A percentile compares a stretch with the other conserved stretches of the same genome.
Conservation (phyloP, 768 basidiomycete species). For the Lentinula edodes region DNA sequence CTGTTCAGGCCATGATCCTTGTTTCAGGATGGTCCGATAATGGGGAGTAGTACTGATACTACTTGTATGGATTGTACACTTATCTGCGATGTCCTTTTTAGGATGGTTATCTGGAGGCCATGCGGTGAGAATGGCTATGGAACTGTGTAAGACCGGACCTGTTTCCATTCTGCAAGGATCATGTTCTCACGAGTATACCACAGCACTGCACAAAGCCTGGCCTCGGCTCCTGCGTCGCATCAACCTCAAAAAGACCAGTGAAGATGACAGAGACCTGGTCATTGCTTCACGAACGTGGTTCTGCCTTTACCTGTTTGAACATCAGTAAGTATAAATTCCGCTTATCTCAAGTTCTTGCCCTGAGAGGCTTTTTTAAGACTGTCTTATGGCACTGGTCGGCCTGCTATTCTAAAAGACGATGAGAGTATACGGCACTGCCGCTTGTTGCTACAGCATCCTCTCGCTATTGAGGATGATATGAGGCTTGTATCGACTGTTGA, state of each 20-base stretch:
- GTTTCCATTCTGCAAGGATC: background rate
- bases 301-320: conserved; percentile 89
- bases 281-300: conserved; percentile 88
- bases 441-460: conserved; percentile 76
- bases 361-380: conserved; percentile 44
- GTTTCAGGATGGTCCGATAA: background rate
- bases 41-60: background rate
- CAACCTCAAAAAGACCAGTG: conserved; percentile 55
- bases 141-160: conserved; percentile 58
- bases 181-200: background rate
- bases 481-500: conserved; percentile 93
- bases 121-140: conserved; percentile 96
- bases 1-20: conserved; percentile 80
- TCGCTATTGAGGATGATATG: conserved; percentile 91
- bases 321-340: conserved; percentile 58
- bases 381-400: conserved; percentile 92
- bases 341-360: background rate
- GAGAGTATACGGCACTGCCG: conserved; percentile 84
- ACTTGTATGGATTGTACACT: background rate
- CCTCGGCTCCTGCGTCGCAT: conserved; percentile 75
- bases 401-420: conserved; percentile 88
- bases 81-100: background rate
- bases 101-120: conserved; percentile 95
- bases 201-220: conserved; percentile 92
- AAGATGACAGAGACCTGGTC: conserved; percentile 73